Evolutionary conservation across 257 asterid genomes (phyloP).

Genomic region (Solanum verrucosum): DNA sequence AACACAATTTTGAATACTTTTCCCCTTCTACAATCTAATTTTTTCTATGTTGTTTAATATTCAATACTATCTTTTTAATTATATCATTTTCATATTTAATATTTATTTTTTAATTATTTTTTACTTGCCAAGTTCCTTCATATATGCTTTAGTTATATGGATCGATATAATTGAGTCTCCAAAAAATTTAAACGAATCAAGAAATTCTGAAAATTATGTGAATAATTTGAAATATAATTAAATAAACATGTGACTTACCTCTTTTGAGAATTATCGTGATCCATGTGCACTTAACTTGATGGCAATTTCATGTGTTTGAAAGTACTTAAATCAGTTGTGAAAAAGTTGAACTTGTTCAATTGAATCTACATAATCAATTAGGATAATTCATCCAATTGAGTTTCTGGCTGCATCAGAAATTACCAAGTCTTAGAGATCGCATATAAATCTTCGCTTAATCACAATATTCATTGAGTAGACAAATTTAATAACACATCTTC

Average conservation of each 20-base stretch:
- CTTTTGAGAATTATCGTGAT: not conserved
- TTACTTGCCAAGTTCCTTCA: not conserved
- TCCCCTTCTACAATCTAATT: not conserved
- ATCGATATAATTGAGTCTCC: not conserved
- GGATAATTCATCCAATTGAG: not conserved
- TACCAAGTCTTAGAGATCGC: not conserved
- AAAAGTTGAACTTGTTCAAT: not conserved
- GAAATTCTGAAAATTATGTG: not conserved
- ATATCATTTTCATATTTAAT: too few relatives aligned
- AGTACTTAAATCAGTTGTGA: not conserved
- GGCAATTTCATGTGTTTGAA: not conserved
- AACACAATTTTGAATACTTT: not conserved
- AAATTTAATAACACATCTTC: too few relatives aligned
- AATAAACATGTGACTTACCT: not conserved
- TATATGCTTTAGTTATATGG: not conserved
- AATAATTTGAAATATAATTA: too few relatives aligned
- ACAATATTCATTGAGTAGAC: not conserved
- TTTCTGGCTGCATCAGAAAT: not conserved
- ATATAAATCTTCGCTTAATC: not conserved
- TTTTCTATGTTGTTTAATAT: not conserved
- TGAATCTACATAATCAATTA: not conserved
- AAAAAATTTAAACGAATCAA: not conserved
- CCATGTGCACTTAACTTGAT: not conserved
- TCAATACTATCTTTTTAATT: not conserved
- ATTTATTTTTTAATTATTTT: too few relatives aligned